Conservation (phyloP, 192 early-diverging fungal species). For the Dimargaris cristalligena region DNA sequence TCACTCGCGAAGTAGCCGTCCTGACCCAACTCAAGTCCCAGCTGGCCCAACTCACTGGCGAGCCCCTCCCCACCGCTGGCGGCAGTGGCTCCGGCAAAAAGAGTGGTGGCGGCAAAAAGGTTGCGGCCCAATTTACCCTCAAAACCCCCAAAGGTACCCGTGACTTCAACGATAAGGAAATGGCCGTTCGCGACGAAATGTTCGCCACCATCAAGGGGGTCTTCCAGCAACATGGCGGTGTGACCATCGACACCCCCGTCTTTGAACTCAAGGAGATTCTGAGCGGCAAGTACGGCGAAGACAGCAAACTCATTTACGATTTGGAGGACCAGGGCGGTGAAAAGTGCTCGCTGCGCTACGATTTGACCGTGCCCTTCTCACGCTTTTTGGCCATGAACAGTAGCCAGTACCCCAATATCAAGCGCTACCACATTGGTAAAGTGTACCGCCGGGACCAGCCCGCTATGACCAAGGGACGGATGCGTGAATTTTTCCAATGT, state of each 20-base stretch:
- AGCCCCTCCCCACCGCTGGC: constrained; percentile 16
- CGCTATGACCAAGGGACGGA: constrained; percentile 94
- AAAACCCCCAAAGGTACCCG: constrained; percentile 89
- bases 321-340: constrained; percentile 95
- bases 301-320: constrained; percentile 97
- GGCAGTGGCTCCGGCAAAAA: constrained; percentile 18
- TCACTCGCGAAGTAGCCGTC: constrained; percentile 38
- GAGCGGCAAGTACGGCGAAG: constrained; percentile 94
- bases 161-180: constrained; percentile 89
- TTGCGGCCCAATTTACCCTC: constrained; percentile 39
- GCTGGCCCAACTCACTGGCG: constrained; percentile 24
- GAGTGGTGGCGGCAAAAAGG: no score
- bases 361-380: constrained; percentile 96
- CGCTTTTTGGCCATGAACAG: constrained; percentile 87
- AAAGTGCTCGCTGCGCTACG: constrained; percentile 86
- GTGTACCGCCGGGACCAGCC: constrained; percentile 97
- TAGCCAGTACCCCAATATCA: constrained; percentile 66
- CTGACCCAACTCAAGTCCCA: constrained; percentile 45
- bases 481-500: constrained; percentile 98
- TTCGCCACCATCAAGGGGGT: constrained; percentile 70
- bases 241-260: constrained; percentile 97
- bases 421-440: constrained; percentile 96
- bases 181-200: constrained; percentile 89
- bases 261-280: constrained; percentile 97
- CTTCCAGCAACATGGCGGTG: constrained; percentile 93